Base-by-base conservation (phyloP, 495 filamentous ascomycete species). In the Bacidia rubella region DNA sequence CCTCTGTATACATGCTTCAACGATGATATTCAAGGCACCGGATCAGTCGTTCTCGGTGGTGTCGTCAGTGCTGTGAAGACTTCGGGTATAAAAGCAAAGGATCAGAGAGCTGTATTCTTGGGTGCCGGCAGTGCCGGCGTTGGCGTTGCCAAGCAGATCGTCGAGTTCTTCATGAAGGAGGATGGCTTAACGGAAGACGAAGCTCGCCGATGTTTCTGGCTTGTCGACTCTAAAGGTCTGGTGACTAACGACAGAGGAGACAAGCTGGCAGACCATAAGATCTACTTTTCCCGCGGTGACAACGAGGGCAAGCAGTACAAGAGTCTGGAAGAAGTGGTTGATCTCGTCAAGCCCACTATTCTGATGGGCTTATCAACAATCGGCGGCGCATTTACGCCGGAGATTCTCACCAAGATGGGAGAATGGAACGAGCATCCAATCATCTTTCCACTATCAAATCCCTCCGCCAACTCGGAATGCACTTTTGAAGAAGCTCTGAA, bases 21-120 rank as follows among this genome's bases (percentile, higher is more conserved):
- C 63, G 92, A 98, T 62, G 92, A 98, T 62, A 90, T 98, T 63
- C 92, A 97, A 74, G 92, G 92, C 60, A 98, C 92, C 60, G 92
- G 92, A 55, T 89, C 92, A 56, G 92, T 98, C 57, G 87, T 97
- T 54, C 76, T 97, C 39, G 89, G 78, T 38, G 92, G 92, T 72
- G 86, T 96, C 60, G 95, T 97, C 66, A 90, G 85, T 63, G 92
- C 89, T 40, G 87, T 96, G 43, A 90, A 87, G 67, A 79, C 82
- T n/a, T 86, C 87, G 19, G 83, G 82, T 27, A 76, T 94, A 35
- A 87, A 88, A 32, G 75, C 88, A 57, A 84, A 89, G 68, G 87
- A 95, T 57, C 92, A 98, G 64, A 85, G 82, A 46, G 83, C 94
- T 32, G 88, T 98, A 43, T 98, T 98, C 75, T 82, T 97, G 68